Conservation (phyloP, 306 rosid species). For the Prinsepia uniflora region DNA sequence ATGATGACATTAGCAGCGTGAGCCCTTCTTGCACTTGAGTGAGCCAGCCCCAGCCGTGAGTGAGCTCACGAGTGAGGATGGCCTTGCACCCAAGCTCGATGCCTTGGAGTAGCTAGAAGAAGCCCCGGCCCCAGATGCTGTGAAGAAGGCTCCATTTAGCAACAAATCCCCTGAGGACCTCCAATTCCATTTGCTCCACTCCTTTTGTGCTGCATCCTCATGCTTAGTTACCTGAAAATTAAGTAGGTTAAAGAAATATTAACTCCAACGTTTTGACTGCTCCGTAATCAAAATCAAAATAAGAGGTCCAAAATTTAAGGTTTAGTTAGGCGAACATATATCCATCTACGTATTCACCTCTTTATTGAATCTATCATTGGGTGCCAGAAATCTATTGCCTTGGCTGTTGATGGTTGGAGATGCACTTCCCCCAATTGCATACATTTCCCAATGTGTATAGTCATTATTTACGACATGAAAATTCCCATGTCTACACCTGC, state of each 20-base stretch:
- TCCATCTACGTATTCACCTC: constrained; percentile 43
- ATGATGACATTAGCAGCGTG: constrained; percentile 45
- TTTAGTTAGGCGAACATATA: too few species aligned
- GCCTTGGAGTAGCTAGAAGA: constrained; percentile 81
- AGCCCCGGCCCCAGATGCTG: constrained; percentile 61
- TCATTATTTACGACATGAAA: constrained; percentile 98
- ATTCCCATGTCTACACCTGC: constrained; percentile 88
- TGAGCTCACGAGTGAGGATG: constrained; percentile 57
- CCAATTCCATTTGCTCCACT: constrained; percentile 96
- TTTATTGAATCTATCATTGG: constrained; percentile 46
- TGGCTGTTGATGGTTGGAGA: constrained; percentile 88
- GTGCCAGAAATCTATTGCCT: constrained; percentile 87
- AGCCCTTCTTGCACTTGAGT: constrained; percentile 60
- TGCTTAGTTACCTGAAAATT: constrained; percentile 59
- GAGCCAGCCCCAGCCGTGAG: constrained; percentile 73
- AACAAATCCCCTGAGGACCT: constrained; percentile 70
- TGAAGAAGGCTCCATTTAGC: constrained; percentile 85
- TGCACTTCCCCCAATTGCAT: constrained; percentile 95
- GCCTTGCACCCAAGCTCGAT: constrained; percentile 73
- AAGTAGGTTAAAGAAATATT: neutral
- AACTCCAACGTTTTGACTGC: neutral
- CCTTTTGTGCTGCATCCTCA: constrained; percentile 44
- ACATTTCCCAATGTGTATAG: constrained; percentile 83
- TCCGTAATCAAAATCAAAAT: neutral
- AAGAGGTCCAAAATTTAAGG: too few species aligned